phyloP scores from a whole-genome alignment of 495 filamentous ascomycete genomes.

The Penicillium bialowiezense region DNA sequence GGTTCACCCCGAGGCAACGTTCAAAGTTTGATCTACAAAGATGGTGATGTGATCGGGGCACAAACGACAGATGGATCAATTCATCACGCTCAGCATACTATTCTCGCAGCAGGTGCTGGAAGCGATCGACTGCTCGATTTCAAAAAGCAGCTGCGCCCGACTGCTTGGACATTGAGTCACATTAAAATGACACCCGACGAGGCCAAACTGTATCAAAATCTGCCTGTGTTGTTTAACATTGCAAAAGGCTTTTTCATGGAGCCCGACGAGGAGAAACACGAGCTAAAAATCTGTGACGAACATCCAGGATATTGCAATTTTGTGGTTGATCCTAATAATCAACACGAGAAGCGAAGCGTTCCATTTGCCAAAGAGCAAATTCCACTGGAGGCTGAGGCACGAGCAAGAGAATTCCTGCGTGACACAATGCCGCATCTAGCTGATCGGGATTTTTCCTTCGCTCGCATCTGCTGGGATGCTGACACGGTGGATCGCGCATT shows the following conservation, averaged over 20 bases:
- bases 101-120: constrained; percentile 48
- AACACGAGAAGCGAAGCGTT: constrained; percentile 27
- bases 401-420: constrained; percentile 39
- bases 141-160: constrained; percentile 51
- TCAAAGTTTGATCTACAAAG: constrained; percentile 27
- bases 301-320: constrained; percentile 55
- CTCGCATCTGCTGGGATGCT: constrained; percentile 54
- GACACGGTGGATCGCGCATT: constrained; percentile 52
- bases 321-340: constrained; percentile 13
- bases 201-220: constrained; percentile 34
- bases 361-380: constrained; percentile 51
- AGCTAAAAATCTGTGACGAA: constrained; percentile 57
- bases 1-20: constrained; percentile 38
- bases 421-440: constrained; percentile 53
- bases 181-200: constrained; percentile 48
- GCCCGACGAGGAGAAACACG: constrained; percentile 46
- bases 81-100: constrained; percentile 37
- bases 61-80: constrained; percentile 32
- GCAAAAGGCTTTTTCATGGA: constrained; percentile 57
- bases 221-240: constrained; percentile 52
- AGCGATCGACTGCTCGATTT: constrained; percentile 48
- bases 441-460: constrained; percentile 43
- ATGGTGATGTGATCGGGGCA: constrained; percentile 34
- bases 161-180: constrained; percentile 52
- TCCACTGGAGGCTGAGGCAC: constrained; percentile 40